Evolutionary conservation across 768 basidiomycete genomes (phyloP), one percentile per base, ranked within the genome.

Genomic region (Lactarius trivialis): DNA sequence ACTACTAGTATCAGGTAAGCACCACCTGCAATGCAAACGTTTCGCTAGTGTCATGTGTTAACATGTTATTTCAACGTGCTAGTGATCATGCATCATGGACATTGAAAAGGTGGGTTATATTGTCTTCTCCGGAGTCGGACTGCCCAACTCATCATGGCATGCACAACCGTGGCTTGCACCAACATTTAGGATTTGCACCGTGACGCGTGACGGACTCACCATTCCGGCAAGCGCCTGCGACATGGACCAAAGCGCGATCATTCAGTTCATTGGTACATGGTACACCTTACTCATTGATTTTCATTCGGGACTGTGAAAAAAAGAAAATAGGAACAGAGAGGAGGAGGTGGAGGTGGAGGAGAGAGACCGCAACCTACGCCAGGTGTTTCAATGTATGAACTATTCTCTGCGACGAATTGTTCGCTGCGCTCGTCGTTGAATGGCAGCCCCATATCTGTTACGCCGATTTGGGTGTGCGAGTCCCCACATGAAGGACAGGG

Each of bases 381-480:
- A 7, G 91, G 77, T 30, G 86, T 84, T 67, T 90, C 85, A 69
- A 91, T 92, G 73, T n/a, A n/a, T n/a, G n/a, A n/a, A n/a, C n/a
- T n/a, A n/a, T n/a, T 91, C 76, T 91, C 88, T 45, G 87, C 78
- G 45, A 90, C 90, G 66, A 92, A 91, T 68, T 89, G 85, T 69
- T 91, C 89, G 15, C 88, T 89, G 36, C 90, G 79, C 73, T 93
- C 90, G 63, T 86, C 90, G 43, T 88, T 89, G 68, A 87, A 85
- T 3, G 88, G 89, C 7, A 91, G 78, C 60, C 75, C 78, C 58
- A 87, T 86, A 8, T 82, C 82, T 3, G 84, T 79, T 0, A 72
- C 79, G 69, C 91, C 90, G 3, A 88, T 90, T 73, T 91, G 89
- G 1, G 90, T n/a, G n/a, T n/a, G n/a, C n/a, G n/a, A n/a, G n/a